These are phyloP conservation scores for Daedaleopsis sinensis DNA, from an alignment of 768 basidiomycete species.

Conservation along the genomic window DNA sequence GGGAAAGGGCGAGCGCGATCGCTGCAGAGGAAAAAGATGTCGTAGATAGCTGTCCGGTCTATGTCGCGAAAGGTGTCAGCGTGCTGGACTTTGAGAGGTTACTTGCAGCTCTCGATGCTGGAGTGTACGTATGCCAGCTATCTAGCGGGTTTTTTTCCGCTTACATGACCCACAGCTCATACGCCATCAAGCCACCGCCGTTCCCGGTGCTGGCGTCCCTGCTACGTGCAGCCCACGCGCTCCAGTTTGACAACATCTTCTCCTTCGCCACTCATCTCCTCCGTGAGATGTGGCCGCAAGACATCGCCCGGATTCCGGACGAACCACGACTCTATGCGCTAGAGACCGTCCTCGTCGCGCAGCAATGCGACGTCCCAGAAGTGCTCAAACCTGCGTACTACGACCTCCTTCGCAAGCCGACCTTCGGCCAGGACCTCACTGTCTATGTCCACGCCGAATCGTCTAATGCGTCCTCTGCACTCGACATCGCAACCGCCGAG, in stretches of 20 bases:
- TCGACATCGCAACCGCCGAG: neutral
- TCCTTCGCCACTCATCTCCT: slow-evolving; percentile 34
- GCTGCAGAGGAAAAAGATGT: slow-evolving; percentile 4
- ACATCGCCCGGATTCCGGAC: slow-evolving; percentile 14
- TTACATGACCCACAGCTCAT: slow-evolving; percentile 20
- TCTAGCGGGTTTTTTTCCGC: neutral
- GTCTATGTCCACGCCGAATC: slow-evolving; percentile 7
- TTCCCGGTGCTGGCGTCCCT: slow-evolving; percentile 36
- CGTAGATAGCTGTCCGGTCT: slow-evolving; percentile 25
- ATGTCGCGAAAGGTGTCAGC: slow-evolving; percentile 27
- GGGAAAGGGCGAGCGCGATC: no score
- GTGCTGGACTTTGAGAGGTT: slow-evolving; percentile 38
- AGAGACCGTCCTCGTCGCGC: slow-evolving; percentile 36
- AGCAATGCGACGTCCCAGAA: slow-evolving; percentile 30
- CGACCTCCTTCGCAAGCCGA: slow-evolving; percentile 38
- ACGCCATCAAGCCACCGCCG: slow-evolving; percentile 29
- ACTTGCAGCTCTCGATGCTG: slow-evolving; percentile 35
- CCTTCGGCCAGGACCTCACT: slow-evolving; percentile 29
- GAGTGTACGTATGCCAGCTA: slow-evolving; percentile 30
- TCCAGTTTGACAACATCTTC: slow-evolving; percentile 35
- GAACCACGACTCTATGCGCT: slow-evolving; percentile 27
- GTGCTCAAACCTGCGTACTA: slow-evolving; percentile 44
- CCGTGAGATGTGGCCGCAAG: slow-evolving; percentile 34
- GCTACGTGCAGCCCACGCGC: slow-evolving; percentile 39
- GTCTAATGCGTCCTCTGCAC: neutral